phyloP scores from a whole-genome alignment of 768 basidiomycete species.

The Pilatotrama ljubarskyi region DNA sequence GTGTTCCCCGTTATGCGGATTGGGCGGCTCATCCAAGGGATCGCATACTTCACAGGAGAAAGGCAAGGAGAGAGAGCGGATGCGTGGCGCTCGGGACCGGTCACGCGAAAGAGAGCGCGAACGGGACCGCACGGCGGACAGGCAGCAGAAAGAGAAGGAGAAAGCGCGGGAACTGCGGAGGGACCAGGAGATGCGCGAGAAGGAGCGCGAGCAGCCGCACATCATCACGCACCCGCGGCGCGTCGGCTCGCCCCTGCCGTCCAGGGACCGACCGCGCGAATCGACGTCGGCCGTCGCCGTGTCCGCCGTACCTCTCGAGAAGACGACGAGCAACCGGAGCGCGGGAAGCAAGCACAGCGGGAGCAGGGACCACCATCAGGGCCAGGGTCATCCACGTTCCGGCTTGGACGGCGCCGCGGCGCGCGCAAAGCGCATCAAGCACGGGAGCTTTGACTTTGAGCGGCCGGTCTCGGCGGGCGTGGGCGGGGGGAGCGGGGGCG shows the following conservation, averaged over 20 bases:
- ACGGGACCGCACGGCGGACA: constrained; percentile 7
- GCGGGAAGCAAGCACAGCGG: constrained; percentile 25
- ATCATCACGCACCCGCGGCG: constrained; percentile 25
- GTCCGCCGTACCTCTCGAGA: constrained; percentile 28
- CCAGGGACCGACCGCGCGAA: constrained; percentile 26
- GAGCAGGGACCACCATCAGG: constrained; percentile 20
- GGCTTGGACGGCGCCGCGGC: constrained; percentile 10
- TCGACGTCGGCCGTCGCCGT: constrained; percentile 20
- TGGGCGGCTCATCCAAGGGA: constrained; percentile 25
- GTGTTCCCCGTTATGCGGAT: constrained; percentile 36
- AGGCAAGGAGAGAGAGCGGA: constrained; percentile 23
- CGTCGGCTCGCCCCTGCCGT: constrained; percentile 26
- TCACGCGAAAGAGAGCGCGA: constrained; percentile 27
- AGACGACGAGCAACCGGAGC: constrained; percentile 27
- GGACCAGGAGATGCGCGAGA: constrained; percentile 18
- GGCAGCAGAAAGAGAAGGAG: constrained; percentile 25
- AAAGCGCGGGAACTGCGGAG: constrained; percentile 14
- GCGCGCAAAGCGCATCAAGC: constrained; percentile 46
- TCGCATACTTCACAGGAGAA: constrained; percentile 23
- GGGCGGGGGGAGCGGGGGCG: neutral
- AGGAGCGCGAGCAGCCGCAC: constrained; percentile 22
- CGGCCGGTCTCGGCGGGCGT: constrained; percentile 46
- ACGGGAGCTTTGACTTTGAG: constrained; percentile 79
- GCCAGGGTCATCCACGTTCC: constrained; percentile 12
- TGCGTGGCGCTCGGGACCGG: constrained; percentile 17